phyloP scores from a whole-genome alignment of 2,329 filamentous ascomycete genomes.

The Xylaria arbuscula region DNA sequence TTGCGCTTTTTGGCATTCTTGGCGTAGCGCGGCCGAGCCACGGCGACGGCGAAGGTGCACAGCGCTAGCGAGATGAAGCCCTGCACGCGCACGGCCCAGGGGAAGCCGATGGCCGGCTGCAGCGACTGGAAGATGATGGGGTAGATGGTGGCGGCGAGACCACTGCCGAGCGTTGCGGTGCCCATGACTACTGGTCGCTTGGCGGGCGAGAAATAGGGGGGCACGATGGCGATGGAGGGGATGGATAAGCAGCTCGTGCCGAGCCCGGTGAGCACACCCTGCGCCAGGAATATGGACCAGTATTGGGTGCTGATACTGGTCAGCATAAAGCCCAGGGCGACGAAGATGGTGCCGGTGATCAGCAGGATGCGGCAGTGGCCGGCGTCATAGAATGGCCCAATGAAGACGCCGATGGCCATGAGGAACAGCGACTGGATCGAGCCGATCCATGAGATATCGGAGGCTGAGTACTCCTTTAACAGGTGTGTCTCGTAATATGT shows the following conservation, averaged over 20 bases:
- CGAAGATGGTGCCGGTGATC: constrained; percentile 40
- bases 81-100: constrained; percentile 35
- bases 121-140: constrained; percentile 38
- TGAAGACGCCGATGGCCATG: constrained; percentile 46
- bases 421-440: constrained; percentile 50
- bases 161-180: constrained; percentile 31
- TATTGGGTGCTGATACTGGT: constrained; percentile 34
- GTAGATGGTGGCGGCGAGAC: constrained; percentile 33
- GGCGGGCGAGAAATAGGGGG: constrained; percentile 33
- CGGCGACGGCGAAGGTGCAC: constrained; percentile 32
- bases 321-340: constrained; percentile 34
- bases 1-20: constrained; percentile 28
- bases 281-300: constrained; percentile 34
- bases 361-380: constrained; percentile 47
- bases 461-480: constrained; percentile 37
- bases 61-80: constrained; percentile 35
- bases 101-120: constrained; percentile 34
- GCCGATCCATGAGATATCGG: constrained; percentile 48
- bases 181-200: constrained; percentile 33
- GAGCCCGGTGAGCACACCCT: constrained; percentile 34
- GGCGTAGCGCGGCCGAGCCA: constrained; percentile 36
- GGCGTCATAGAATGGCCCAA: constrained; percentile 49
- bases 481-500: constrained; percentile 44
- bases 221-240: constrained; percentile 34
- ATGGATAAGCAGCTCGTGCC: constrained; percentile 34